Evolutionary conservation across 1,139 yeast species (phyloP), one percentile per base, ranked within the genome.

Genomic region (Kodamaea ohmeri): DNA sequence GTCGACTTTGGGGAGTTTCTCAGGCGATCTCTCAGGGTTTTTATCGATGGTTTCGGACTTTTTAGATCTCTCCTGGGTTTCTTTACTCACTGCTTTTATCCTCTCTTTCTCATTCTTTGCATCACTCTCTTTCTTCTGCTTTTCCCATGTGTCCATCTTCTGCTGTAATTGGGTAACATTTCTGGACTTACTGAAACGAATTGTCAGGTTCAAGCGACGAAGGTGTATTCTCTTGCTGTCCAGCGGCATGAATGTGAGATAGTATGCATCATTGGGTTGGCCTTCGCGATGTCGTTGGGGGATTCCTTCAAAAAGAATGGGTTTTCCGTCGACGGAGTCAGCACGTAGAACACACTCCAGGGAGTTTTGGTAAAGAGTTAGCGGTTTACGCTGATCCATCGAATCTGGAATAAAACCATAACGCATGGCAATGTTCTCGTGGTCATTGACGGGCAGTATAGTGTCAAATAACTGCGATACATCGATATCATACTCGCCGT

Each of bases 401-500:
- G 71, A 60, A 37, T 65, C 69, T 4, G 74, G 73, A n/a, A 67
- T 57, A 41, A 65, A 61, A 20, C 73, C 74, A 46, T 69, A 70
- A 19, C 74, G 55, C 24, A 71, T 51, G 7, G 72, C 74, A 29
- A 69, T 50, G 36, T 60, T 52, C 21, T 51, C 51, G 4, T 50
- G 47, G 11, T 51, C 54, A 26, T 38, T 39, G 20, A 36, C 37
- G 31, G 46, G 44, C 32, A 43, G 42, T 9, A 35, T 39, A 25
- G 44, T 43, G 12, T 47, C 52, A 31, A 52, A 40, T 13, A 67
- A 50, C n/a, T 51, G 58, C 26, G 61, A 52, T 26, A 69, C 48
- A 43, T 70, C 75, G 33, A 71, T 60, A 29, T 67, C 73, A 46
- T 71, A 71, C 45, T 71, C 76, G 12, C 76, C 76, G 50, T 71